Percentiles rank a stretch among this genome's conserved stretches.
Evolutionary conservation across 1,284 basidiomycete species (phyloP).

Genomic region (Somion occarium): DNA sequence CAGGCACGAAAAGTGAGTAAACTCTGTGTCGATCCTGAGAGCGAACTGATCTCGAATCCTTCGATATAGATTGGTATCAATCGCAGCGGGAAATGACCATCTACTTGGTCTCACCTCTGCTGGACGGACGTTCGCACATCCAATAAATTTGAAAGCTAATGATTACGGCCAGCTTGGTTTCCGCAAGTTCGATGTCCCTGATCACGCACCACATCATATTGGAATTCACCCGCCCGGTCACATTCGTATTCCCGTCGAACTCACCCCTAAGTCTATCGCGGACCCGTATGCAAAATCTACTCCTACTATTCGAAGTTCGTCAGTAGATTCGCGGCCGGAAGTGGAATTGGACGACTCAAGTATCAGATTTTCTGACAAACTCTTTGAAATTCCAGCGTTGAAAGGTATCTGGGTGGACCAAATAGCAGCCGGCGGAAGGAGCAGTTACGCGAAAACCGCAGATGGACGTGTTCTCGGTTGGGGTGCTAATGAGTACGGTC

Average conservation of each 20-base stretch:
- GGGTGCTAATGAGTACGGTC: constrained; percentile 85
- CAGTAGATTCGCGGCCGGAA: constrained; percentile 8
- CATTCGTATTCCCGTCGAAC: constrained; percentile 25
- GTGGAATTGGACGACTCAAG: constrained; percentile 37
- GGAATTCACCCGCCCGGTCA: constrained; percentile 24
- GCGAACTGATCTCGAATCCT: not conserved
- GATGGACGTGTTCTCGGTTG: constrained; percentile 83
- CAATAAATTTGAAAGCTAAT: constrained; percentile 78
- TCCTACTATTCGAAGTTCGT: constrained; percentile 21
- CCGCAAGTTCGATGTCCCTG: constrained; percentile 53
- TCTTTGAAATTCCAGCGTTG: constrained; percentile 82
- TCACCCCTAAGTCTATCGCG: constrained; percentile 51
- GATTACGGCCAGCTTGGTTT: constrained; percentile 83
- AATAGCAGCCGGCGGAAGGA: constrained; percentile 71
- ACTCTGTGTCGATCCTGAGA: not conserved
- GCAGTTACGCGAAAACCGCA: constrained; percentile 68
- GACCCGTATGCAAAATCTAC: constrained; percentile 45
- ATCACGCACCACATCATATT: constrained; percentile 24
- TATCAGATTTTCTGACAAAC: constrained; percentile 66
- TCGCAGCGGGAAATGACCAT: constrained; percentile 77
- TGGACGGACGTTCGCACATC: constrained; percentile 80
- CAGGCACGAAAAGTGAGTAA: constrained; percentile 51
- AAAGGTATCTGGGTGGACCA: constrained; percentile 61
- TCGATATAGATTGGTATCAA: constrained; percentile 56
- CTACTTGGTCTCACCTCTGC: constrained; percentile 80